Conservation (phyloP, 371 early-diverging fungal species). For the Apophysomyces trapeziformis region DNA sequence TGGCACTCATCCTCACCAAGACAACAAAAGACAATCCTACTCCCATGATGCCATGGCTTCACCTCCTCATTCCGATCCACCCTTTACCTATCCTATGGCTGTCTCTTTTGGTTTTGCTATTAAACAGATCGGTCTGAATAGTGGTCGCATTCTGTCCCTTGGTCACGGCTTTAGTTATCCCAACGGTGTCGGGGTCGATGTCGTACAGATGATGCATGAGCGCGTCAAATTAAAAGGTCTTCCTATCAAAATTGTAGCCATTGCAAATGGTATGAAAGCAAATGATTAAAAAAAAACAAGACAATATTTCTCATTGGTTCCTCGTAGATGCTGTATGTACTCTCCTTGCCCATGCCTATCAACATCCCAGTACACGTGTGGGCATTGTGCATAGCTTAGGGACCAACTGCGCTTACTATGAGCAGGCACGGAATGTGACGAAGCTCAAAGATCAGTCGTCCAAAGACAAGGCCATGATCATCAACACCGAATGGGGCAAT, state of each 20-base stretch:
- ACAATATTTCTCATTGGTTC: background rate
- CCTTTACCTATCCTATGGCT: slow-evolving; percentile 37
- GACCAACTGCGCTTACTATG: slow-evolving; percentile 92
- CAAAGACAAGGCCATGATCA: slow-evolving; percentile 74
- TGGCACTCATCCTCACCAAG: slow-evolving; percentile 13
- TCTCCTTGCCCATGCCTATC: slow-evolving; percentile 87
- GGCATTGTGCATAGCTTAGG: slow-evolving; percentile 95
- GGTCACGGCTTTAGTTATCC: slow-evolving; percentile 53
- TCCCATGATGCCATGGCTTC: no score
- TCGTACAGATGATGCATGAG: slow-evolving; percentile 41
- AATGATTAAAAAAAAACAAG: background rate
- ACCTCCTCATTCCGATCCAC: no score
- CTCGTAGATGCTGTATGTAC: slow-evolving; percentile 90
- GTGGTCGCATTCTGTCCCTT: slow-evolving; percentile 42
- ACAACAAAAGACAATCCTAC: background rate
- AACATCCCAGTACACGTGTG: slow-evolving; percentile 82
- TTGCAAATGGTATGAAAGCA: slow-evolving; percentile 44
- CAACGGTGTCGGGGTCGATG: slow-evolving; percentile 46
- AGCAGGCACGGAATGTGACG: slow-evolving; percentile 69
- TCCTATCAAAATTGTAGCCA: slow-evolving; percentile 50
- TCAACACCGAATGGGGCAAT: slow-evolving; percentile 90
- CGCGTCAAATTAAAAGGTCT: slow-evolving; percentile 48
- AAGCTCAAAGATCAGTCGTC: slow-evolving; percentile 57
- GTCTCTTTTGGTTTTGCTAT: slow-evolving; percentile 53
- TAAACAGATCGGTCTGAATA: slow-evolving; percentile 44